Evolutionary conservation across 805 yeast genomes (phyloP).

Genomic region (Ogataea ganodermae): DNA sequence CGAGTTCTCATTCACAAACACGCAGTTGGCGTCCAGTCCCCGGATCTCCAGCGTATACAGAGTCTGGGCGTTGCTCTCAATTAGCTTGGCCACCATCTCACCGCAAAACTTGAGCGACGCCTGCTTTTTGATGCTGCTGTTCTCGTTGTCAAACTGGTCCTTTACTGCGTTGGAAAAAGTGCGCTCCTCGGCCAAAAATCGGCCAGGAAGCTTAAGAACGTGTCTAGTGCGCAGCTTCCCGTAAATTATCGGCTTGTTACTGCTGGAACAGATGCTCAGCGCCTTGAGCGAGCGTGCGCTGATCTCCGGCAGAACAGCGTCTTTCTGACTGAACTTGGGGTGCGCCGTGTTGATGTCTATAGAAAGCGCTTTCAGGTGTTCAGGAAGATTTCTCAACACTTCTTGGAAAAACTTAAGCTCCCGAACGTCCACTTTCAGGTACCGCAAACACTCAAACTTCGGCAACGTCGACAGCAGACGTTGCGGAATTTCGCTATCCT

Average conservation of each 20-base stretch:
- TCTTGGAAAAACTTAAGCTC: slow-evolving; percentile 9
- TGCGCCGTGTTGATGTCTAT: slow-evolving; percentile 16
- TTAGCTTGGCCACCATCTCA: slow-evolving; percentile 18
- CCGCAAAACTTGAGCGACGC: slow-evolving; percentile 19
- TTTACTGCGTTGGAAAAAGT: slow-evolving; percentile 14
- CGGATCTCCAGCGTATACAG: slow-evolving; percentile 23
- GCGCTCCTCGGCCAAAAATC: slow-evolving; percentile 14
- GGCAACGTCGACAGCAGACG: slow-evolving; percentile 9
- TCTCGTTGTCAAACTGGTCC: slow-evolving; percentile 14
- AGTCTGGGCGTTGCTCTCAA: slow-evolving; percentile 14
- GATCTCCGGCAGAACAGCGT: slow-evolving; percentile 8
- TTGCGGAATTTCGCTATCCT: slow-evolving; percentile 12
- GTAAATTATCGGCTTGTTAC: slow-evolving; percentile 17
- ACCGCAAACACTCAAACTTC: slow-evolving; percentile 17
- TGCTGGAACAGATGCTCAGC: slow-evolving; percentile 13
- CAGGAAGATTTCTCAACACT: slow-evolving; percentile 17
- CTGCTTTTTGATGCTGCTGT: slow-evolving; percentile 17
- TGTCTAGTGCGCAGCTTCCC: slow-evolving; percentile 20
- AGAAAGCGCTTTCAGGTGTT: slow-evolving; percentile 19
- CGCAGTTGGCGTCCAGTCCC: slow-evolving; percentile 25
- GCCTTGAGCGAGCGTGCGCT: slow-evolving; percentile 11
- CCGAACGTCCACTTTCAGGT: slow-evolving; percentile 20
- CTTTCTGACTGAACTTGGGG: slow-evolving; percentile 13
- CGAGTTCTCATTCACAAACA: slow-evolving; percentile 16
- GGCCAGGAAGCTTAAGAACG: slow-evolving; percentile 17